A percentile compares a stretch with the other conserved stretches of the same genome.
Conservation (phyloP, 106 monocot species). For the Dendrobium huoshanense region DNA sequence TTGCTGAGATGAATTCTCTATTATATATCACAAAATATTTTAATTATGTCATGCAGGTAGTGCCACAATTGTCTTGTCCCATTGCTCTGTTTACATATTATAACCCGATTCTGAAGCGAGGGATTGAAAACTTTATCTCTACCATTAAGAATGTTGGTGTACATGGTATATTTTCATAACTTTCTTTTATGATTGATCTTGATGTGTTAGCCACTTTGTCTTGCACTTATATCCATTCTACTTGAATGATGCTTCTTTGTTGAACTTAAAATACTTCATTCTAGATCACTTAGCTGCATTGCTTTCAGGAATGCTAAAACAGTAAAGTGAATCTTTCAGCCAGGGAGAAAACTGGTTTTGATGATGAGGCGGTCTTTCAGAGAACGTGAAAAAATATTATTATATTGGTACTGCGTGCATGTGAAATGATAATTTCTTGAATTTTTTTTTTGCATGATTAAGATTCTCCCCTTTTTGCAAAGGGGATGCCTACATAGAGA, state of each 20-base stretch:
- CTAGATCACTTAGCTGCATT: neutral
- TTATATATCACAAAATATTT: neutral
- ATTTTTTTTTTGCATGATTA: neutral
- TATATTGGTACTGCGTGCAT: neutral
- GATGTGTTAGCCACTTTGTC: neutral
- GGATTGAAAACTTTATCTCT: constrained; percentile 70
- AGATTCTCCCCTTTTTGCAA: neutral
- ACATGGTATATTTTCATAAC: constrained; percentile 39
- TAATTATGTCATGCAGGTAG: constrained; percentile 30
- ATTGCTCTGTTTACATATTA: constrained; percentile 90
- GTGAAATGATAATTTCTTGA: neutral
- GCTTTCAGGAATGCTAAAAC: neutral
- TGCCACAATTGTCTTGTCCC: constrained; percentile 87
- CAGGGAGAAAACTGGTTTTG: neutral
- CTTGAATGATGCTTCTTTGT: neutral
- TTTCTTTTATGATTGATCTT: neutral
- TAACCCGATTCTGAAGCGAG: constrained; percentile 92
- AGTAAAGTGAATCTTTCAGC: neutral
- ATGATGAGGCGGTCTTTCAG: neutral
- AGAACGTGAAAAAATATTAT: neutral
- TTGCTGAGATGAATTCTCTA: neutral
- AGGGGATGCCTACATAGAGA: neutral
- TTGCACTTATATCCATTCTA: neutral
- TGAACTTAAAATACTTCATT: neutral
- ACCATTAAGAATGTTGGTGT: constrained; percentile 70